Conservation (phyloP, 345 rosid genomes). For the Gossypium stocksii region DNA sequence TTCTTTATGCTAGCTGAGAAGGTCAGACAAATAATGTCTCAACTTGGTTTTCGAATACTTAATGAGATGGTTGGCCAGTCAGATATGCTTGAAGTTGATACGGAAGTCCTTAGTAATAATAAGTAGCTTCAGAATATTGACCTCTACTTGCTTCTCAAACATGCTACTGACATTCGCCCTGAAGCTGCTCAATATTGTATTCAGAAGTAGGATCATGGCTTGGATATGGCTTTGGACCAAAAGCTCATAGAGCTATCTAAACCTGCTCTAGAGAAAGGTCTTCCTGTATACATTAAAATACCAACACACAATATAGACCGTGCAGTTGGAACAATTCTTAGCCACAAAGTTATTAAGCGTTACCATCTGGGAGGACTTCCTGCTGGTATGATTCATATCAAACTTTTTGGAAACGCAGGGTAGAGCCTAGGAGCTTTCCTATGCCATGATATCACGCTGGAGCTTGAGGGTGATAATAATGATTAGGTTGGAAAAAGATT, state of each 20-base stretch:
- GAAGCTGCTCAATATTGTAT: conserved; percentile 88
- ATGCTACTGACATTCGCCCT: conserved; percentile 92
- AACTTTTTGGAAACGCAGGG: conserved; percentile 88
- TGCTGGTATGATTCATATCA: conserved; percentile 74
- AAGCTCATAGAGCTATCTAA: conserved; percentile 59
- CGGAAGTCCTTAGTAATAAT: conserved; percentile 64
- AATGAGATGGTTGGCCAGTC: conserved; percentile 97
- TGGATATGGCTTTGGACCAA: conserved; percentile 91
- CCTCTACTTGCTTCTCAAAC: conserved; percentile 72
- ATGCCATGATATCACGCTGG: conserved; percentile 81
- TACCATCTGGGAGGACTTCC: conserved; percentile 84
- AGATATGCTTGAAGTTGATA: conserved; percentile 96
- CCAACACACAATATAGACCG: conserved; percentile 86
- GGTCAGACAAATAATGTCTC: conserved; percentile 88
- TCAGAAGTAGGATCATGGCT: conserved; percentile 90
- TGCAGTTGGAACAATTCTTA: conserved; percentile 97
- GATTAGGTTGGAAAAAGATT: conserved; percentile 98
- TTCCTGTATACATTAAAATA: conserved; percentile 79
- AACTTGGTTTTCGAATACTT: conserved; percentile 74
- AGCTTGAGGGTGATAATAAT: conserved; percentile 95
- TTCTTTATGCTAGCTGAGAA: conserved; percentile 99
- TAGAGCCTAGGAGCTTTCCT: conserved; percentile 96
- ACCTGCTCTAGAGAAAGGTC: conserved; percentile 70
- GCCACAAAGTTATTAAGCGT: conserved; percentile 95
- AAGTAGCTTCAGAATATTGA: conserved; percentile 89